phyloP scores from a whole-genome alignment of 345 rosid genomes.

The Gossypium bickii region DNA sequence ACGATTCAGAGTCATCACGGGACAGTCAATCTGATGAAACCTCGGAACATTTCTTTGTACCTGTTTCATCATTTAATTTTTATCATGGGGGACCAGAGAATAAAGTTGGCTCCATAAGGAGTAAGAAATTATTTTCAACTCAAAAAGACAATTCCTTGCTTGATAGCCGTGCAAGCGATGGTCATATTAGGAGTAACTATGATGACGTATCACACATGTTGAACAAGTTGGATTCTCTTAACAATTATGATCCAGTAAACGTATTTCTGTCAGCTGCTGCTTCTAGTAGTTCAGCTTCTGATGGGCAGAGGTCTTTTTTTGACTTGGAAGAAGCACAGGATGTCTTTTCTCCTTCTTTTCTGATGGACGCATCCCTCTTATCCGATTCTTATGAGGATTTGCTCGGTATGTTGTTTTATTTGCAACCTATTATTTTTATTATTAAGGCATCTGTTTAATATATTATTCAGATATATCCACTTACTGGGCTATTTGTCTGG shows the following conservation, averaged over 20 bases:
- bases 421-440: neutral
- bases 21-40: conserved; percentile 73
- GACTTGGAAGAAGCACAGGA: conserved; percentile 61
- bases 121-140: conserved; percentile 48
- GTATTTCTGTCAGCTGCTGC: conserved; percentile 65
- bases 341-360: conserved; percentile 87
- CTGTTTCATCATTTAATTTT: conserved; percentile 58
- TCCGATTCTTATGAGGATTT: conserved; percentile 82
- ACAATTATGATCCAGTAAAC: conserved; percentile 60
- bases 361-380: conserved; percentile 68
- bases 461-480: neutral
- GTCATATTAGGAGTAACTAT: conserved; percentile 46
- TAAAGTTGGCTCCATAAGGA: conserved; percentile 42
- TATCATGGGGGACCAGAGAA: conserved; percentile 48
- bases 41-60: conserved; percentile 83
- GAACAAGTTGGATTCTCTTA: conserved; percentile 58
- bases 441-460: neutral
- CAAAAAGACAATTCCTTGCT: conserved; percentile 41
- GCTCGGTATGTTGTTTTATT: conserved; percentile 54
- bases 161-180: conserved; percentile 39
- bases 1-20: conserved; percentile 63
- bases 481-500: neutral
- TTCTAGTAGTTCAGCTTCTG: conserved; percentile 53
- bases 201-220: conserved; percentile 54
- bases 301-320: conserved; percentile 52